Evolutionary conservation across 2,329 filamentous ascomycete genomes (phyloP), one percentile per base, ranked within the genome.

Genomic region (Aspergillus sp.): DNA sequence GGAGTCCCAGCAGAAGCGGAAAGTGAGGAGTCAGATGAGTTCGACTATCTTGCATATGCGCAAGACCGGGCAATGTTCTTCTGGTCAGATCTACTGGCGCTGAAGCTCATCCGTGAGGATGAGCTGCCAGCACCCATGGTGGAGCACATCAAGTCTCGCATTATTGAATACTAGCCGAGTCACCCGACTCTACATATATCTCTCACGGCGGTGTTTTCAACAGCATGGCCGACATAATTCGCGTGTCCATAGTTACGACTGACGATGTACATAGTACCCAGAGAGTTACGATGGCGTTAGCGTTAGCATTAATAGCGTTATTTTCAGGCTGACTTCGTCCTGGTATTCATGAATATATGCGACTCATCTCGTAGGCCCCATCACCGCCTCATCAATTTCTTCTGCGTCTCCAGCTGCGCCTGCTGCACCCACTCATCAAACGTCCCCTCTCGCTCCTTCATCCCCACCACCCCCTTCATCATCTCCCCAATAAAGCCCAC

Each of bases 401-500:
- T 72, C 61, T 62, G 65, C 11, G 76, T 78, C 58, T 72, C 70
- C 54, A 62, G 65, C 65, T 75, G 76, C 14, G 76, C 76, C 64
- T 91, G 89, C 64, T 92, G 88, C 56, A 97, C 89, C 73, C 90
- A 89, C 71, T 91, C 88, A 70, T 87, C 80, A 70, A 93, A 94
- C 11, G 79, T 85, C 11, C 77, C 81, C 2, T 87, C 81, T 54
- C 79, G 77, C 38, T 95, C 69, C 78, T 95, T 96, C 56, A 76
- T 71, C 58, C 75, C 80, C n/a, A 91, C 88, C 3, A 97, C 93
- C 1, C 86, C 88, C 78, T 94, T 95, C 63, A 96, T 76, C 55
- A 97, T 79, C 77, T 97, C 91, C 11, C 90, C 91, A 3, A 93
- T 88, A 65, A 99, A 97, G 0, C 91, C 93, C 0, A 99, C 89